Evolutionary conservation across 257 asterid genomes (phyloP), one percentile per base, ranked within the genome.

Genomic region (Striga asiatica): DNA sequence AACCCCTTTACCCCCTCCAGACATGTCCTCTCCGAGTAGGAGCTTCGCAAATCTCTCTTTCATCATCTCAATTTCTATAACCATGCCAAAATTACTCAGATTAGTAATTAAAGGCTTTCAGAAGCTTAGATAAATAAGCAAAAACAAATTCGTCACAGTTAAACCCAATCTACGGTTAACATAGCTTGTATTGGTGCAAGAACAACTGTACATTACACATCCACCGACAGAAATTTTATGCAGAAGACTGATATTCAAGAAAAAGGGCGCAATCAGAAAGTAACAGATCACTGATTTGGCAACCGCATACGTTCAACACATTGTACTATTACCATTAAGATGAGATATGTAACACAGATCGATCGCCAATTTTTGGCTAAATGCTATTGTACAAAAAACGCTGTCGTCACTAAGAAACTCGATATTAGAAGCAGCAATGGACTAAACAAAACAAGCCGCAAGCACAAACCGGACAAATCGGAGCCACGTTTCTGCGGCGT

Each of bases 1-100:
- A 49, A 91, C 98, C 56, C 98, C 98, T 80, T 84, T 86, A 24
- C 98, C 96, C 47, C 98, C 93, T 54, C 98, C 98, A 38, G 98
- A 91, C 98, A 91, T 91, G 76, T 91, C 98, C 61, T 91, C 98
- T n/a, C 98, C 98, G 5, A 91, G 85, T 42, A 91, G 83, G 25
- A 91, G 78, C 77, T 91, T 87, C 1, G 94, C 95, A 71, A 91
- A 91, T 69, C 96, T 81, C 60, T 91, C 96, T 66, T 86, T 91
- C 94, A 86, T 86, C 94, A 83, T 66, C 50, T 84, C 96, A 51
- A 80, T 79, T 56, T 88, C 98, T 92, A 62, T 3, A 42, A 38
- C 57, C 46, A 6, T 47, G 5, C n/a, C 29, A 42, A 41, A 45
- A 29, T 42, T 31, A 21, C 24, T 51, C 23, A 62, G 50, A 20